Base-by-base conservation (phyloP, 164 flowering plant genomes). In the Annona squamosa region DNA sequence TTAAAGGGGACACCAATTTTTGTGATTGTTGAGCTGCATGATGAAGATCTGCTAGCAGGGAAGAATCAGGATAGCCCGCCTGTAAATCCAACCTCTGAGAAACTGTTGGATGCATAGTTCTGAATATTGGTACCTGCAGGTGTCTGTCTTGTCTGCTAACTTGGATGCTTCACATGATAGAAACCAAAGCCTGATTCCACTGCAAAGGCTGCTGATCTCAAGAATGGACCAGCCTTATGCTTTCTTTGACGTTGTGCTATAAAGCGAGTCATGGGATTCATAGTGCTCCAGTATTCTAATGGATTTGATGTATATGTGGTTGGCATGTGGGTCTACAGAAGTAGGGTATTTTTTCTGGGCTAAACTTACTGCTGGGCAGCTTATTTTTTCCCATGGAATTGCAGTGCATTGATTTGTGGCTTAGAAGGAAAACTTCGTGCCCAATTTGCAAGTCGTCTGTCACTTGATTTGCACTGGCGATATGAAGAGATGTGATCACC, bases 321-420 rank as follows among this genome's bases (percentile, higher is more conserved):
- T 26, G 37, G 37, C 37, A 26, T 26, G 37, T 26, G 37, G 37
- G 37, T 26, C 37, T 26, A 26, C 37, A 26, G 37, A 26, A 26
- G 37, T 26, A 26, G 37, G 37, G 37, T 26, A 26, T 26, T 26
- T 26, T 26, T 26, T 26, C 37, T 26, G 37, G 37, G 37, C 37
- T 26, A 26, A 26, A 26, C 37, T 26, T 26, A 26, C 1, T 52
- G 59, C 59, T 52, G 13, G 59, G 59, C 13, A 16, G 52, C 48
- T 52, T 19, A 48, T 56, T 18, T 42, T 48, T 48, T 71, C 12
- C 68, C 41, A 16, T 78, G 46, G 72, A 62, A n/a, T 81, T 74
- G 75, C 94, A 96, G 99, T 96, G 99, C 76, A 96, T 96, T 78
- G 98, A 96, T 87, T 87, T 87, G 46, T 96, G 99, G 99, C 86